A percentile compares a stretch with the other conserved stretches of the same genome.
Evolutionary conservation across 306 rosid species (phyloP).

Genomic region (Lathyrus oleraceus): DNA sequence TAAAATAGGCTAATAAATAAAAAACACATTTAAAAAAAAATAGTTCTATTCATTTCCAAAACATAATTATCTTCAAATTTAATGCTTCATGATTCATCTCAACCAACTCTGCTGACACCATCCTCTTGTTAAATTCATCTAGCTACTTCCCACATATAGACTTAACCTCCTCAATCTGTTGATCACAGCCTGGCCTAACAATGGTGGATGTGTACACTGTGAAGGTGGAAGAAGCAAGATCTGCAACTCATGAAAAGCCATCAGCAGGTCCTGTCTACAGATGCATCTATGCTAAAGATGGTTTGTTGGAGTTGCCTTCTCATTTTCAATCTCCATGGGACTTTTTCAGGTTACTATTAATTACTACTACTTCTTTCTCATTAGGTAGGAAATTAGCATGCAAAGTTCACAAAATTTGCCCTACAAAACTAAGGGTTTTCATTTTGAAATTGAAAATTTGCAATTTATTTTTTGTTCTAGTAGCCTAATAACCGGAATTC

Average conservation of each 20-base stretch:
- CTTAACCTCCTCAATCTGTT: not conserved
- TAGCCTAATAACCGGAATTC: too few relatives aligned
- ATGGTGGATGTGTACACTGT: constrained; percentile 55
- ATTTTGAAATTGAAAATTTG: too few relatives aligned
- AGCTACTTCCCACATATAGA: not conserved
- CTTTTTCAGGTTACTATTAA: constrained; percentile 64
- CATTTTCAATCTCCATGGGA: constrained; percentile 81
- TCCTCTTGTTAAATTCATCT: constrained; percentile 17
- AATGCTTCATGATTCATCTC: constrained; percentile 55
- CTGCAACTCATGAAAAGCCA: constrained; percentile 45
- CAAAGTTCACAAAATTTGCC: not conserved
- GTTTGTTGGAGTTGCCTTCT: constrained; percentile 56
- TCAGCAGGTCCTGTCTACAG: constrained; percentile 81
- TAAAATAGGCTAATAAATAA: constrained; percentile 39
- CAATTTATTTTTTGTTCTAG: not conserved
- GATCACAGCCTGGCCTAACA: not conserved
- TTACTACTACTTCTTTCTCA: not conserved
- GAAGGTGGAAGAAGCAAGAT: constrained; percentile 68
- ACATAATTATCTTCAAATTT: constrained; percentile 39
- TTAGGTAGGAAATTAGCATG: not conserved
- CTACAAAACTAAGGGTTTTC: not conserved
- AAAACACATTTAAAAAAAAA: constrained; percentile 17
- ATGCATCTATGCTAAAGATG: constrained; percentile 84
- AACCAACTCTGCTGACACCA: constrained; percentile 42
- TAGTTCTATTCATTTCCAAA: not conserved